Evolutionary conservation across 768 basidiomycete species (phyloP), one percentile per base, ranked within the genome.

Genomic region (Naganishia vishniacii): DNA sequence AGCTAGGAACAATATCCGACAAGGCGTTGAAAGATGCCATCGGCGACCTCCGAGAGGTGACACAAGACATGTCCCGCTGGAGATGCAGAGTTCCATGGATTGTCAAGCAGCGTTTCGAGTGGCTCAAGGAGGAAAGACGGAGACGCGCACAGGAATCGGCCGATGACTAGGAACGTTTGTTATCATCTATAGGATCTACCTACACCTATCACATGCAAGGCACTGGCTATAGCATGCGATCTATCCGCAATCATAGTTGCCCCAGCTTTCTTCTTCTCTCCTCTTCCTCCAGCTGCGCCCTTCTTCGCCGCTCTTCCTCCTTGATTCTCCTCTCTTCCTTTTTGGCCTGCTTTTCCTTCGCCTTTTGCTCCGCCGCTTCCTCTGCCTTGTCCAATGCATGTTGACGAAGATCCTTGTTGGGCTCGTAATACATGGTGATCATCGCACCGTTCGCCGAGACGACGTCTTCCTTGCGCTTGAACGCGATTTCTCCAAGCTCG

Each of bases 391-490:
- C 60, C 40, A 68, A 62, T 2, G 68, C 67, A 41, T 67, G 66
- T 25, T 64, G 65, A 37, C 68, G 53, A 18, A 71, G 49, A 11
- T 64, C 53, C 23, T 63, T 49, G 4, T 62, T 65, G 20, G 71
- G 69, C n/a, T 66, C 45, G 41, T 65, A 65, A 18, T 48, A 62
- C 32, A 70, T 65, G 56, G 66, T 49, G 40, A 65, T 47, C 40
- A 70, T 67, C 59, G 48, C n/a, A 16, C 40, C 48, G n/a, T 69
- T 68, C 12, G 44, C 32, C 25, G 32, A 62, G 31, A 68, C 67
- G 65, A 72, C 71, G 47, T 75, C 72, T 42, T 48, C 56, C 23
- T 69, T 72, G 66, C 71, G 72, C 60, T 68, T 67, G 1, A 46
- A 61, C 0, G 67, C 71, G 5, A 74, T 47, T 9, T 69, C 71